Percentiles rank a stretch among this genome's conserved stretches.
These are phyloP conservation scores for Akanthomyces lecanii DNA, from an alignment of 2,329 filamentous ascomycete species.

Conservation along the genomic window DNA sequence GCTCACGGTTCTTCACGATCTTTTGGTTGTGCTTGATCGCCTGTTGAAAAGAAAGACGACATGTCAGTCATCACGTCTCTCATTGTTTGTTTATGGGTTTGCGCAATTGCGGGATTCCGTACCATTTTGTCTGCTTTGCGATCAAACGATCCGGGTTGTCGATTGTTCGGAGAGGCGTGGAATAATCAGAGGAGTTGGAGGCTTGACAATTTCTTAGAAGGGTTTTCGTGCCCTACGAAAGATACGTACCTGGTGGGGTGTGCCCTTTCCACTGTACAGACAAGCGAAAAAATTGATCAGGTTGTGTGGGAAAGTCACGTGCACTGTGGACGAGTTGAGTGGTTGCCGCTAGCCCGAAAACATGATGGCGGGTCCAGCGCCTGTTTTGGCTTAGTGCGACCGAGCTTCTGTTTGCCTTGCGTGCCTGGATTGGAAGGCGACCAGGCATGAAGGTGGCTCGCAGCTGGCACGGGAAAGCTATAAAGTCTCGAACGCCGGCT, in stretches of 20 bases:
- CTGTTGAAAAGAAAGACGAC: conserved; percentile 42
- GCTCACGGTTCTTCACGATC: conserved; percentile 90
- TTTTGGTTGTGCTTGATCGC: conserved; percentile 99
- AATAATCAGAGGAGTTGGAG: conserved; percentile 34
- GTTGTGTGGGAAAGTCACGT: conserved; percentile 25
- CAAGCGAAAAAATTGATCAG: conserved; percentile 18
- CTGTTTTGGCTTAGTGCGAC: conserved; percentile 9
- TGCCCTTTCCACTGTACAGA: conserved; percentile 14
- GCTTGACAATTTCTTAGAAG: conserved; percentile 39
- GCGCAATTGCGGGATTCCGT: conserved; percentile 20
- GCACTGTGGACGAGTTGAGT: not conserved
- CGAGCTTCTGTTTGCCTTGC: conserved; percentile 17
- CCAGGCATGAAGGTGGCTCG: conserved; percentile 21
- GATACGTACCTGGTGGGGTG: conserved; percentile 32
- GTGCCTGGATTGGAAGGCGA: conserved; percentile 21
- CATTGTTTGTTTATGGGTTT: conserved; percentile 12
- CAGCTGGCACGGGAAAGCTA: conserved; percentile 24
- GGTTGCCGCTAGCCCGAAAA: not conserved
- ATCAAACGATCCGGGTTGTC: conserved; percentile 45
- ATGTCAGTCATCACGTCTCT: conserved; percentile 30
- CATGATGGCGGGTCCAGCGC: not conserved
- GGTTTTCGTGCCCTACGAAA: conserved; percentile 40
- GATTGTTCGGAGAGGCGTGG: conserved; percentile 37
- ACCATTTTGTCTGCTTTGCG: conserved; percentile 39
- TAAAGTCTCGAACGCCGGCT: conserved; percentile 27